Conservation (phyloP, 2,329 filamentous ascomycete species). For the Polychaeton citri region DNA sequence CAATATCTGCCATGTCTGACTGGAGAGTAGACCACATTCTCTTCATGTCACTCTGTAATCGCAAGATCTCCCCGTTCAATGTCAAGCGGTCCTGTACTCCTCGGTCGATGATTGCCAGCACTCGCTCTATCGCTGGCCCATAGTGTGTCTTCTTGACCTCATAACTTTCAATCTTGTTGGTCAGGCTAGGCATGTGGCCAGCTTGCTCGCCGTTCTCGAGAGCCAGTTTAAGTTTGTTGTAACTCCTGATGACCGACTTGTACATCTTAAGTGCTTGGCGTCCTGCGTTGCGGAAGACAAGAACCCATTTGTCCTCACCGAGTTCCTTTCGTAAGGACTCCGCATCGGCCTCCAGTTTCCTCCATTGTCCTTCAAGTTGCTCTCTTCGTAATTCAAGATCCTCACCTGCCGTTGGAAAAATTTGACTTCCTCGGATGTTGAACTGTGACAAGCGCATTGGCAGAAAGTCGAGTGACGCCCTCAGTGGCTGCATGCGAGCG, state of each 20-base stretch:
- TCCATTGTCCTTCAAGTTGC: constrained; percentile 71
- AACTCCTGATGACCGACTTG: constrained; percentile 81
- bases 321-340: constrained; percentile 81
- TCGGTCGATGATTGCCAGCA: constrained; percentile 84
- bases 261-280: constrained; percentile 93
- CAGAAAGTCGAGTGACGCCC: constrained; percentile 86
- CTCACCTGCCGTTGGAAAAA: constrained; percentile 83
- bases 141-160: constrained; percentile 93
- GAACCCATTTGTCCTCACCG: constrained; percentile 89
- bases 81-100: constrained; percentile 93
- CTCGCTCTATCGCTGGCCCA: constrained; percentile 79
- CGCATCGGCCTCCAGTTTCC: constrained; percentile 77
- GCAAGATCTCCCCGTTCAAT: constrained; percentile 87
- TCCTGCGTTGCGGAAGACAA: constrained; percentile 87
- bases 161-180: constrained; percentile 82
- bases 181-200: constrained; percentile 54
- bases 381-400: constrained; percentile 67
- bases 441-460: constrained; percentile 90
- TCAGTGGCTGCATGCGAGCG: constrained; percentile 84
- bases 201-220: constrained; percentile 63
- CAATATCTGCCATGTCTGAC: constrained; percentile 63
- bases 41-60: constrained; percentile 74
- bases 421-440: constrained; percentile 57
- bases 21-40: constrained; percentile 68
- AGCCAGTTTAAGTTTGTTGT: constrained; percentile 66